Conservation (phyloP, 257 asterid genomes). For the Verbascum thapsus region DNA sequence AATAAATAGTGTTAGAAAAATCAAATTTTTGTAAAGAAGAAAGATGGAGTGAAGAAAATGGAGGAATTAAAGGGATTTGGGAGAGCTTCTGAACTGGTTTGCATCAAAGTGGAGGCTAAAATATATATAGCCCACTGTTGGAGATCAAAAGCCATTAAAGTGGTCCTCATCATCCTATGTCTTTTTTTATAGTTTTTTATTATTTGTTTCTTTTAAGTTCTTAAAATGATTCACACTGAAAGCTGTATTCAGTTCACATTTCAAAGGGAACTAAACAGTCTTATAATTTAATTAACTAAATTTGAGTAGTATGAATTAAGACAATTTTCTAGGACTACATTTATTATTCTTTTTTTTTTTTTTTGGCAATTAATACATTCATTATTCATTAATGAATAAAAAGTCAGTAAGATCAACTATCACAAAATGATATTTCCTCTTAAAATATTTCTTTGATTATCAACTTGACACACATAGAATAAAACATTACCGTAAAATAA, state of each 20-base stretch:
- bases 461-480: too few species aligned
- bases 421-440: too few species aligned
- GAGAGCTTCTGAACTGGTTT: slow-evolving; percentile 9
- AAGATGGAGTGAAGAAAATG: not conserved
- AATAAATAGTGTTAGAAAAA: not conserved
- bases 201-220: not conserved
- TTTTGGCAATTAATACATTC: too few species aligned
- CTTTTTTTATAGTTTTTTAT: slow-evolving; percentile 33
- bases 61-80: not conserved
- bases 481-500: too few species aligned
- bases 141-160: slow-evolving; percentile 53
- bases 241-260: slow-evolving; percentile 25
- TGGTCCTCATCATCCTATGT: slow-evolving; percentile 49
- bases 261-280: not conserved
- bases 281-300: not conserved
- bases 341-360: not conserved
- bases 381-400: too few species aligned
- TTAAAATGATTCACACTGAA: slow-evolving; percentile 29
- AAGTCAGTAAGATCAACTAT: too few species aligned
- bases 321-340: slow-evolving; percentile 17
- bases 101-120: slow-evolving; percentile 27
- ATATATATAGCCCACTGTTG: slow-evolving; percentile 41
- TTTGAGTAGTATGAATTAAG: not conserved
- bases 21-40: not conserved
- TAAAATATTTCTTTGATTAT: too few species aligned